Conservation (phyloP, 2,329 filamentous ascomycete species). For the Fusarium staphyleae region DNA sequence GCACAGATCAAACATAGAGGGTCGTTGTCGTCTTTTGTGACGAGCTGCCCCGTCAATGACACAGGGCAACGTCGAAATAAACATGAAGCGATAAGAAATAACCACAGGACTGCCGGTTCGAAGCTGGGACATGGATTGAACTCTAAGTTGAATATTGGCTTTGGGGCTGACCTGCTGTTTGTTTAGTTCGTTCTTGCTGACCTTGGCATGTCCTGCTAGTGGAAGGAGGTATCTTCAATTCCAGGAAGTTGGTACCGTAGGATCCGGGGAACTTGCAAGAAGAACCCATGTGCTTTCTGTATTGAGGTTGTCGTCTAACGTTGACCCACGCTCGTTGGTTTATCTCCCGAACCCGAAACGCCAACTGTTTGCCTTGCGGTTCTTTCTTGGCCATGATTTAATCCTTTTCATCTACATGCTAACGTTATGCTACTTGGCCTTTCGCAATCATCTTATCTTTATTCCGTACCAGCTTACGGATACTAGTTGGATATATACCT, state of each 20-base stretch:
- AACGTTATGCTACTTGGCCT: no score
- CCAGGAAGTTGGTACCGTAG: constrained; percentile 13
- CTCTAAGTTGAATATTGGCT: background rate
- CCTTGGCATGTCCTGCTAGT: background rate
- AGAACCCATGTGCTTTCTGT: constrained; percentile 7
- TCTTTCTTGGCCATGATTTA: background rate
- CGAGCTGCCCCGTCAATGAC: constrained; percentile 3
- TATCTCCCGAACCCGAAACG: constrained; percentile 18
- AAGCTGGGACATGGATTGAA: background rate
- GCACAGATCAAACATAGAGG: constrained; percentile 6
- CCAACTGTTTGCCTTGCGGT: background rate
- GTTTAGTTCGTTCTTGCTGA: background rate
- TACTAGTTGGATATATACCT: no score
- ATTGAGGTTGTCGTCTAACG: constrained; percentile 6
- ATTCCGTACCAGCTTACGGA: background rate
- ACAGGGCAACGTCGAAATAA: background rate
- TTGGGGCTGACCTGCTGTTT: constrained; percentile 5
- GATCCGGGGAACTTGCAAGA: constrained; percentile 12
- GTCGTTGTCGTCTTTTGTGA: background rate
- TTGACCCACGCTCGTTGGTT: constrained; percentile 9
- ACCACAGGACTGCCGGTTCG: background rate
- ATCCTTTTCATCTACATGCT: background rate
- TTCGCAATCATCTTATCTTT: background rate
- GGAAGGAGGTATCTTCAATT: background rate
- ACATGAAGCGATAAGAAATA: background rate